Conservation (phyloP, 495 filamentous ascomycete genomes). For the Chaetomidium leptoderma region DNA sequence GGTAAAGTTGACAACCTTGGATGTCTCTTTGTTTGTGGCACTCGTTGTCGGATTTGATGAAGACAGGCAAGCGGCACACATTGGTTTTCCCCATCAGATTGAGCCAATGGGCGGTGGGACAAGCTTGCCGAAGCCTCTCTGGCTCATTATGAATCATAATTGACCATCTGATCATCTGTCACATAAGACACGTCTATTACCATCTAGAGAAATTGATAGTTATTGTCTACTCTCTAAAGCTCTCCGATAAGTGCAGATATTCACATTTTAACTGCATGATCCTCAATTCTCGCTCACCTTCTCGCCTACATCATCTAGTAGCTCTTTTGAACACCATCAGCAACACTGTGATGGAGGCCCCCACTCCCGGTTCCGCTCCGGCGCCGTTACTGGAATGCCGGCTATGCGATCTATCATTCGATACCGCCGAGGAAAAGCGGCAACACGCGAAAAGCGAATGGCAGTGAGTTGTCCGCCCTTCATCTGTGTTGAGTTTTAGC, state of each 20-base stretch:
- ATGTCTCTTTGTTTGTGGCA: too few species aligned
- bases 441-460: slow-evolving; percentile 13
- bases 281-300: background rate
- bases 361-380: background rate
- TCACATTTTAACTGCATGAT: background rate
- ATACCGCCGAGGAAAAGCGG: slow-evolving; percentile 5
- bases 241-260: too few species aligned
- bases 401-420: slow-evolving; percentile 1
- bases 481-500: background rate
- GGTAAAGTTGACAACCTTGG: too few species aligned
- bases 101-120: too few species aligned
- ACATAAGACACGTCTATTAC: background rate
- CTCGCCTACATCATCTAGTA: background rate
- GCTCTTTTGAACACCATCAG: background rate
- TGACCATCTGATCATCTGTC: background rate
- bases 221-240: background rate
- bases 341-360: background rate
- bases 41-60: too few species aligned
- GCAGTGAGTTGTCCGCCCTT: slow-evolving; percentile 2
- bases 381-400: slow-evolving; percentile 2
- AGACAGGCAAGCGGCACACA: too few species aligned
- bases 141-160: background rate
- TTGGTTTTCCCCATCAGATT: too few species aligned
- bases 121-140: too few species aligned
- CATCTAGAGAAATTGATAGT: background rate